Evolutionary conservation across 2,329 filamentous ascomycete species (phyloP).

Genomic region (Alternaria viburni): DNA sequence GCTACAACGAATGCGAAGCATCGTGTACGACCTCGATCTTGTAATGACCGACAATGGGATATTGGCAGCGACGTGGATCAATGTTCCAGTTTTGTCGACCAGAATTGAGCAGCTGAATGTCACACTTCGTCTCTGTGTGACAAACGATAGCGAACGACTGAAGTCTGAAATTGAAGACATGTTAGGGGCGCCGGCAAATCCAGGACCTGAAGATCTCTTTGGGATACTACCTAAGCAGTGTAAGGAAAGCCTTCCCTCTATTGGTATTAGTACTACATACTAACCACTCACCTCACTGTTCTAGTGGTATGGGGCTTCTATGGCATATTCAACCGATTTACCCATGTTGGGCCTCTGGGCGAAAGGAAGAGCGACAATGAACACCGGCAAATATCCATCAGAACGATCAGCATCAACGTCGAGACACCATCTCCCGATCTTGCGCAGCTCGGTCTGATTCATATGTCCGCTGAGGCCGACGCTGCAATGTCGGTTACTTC

Average conservation of each 20-base stretch:
- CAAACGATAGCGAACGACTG: background rate
- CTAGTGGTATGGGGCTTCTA: background rate
- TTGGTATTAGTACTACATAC: background rate
- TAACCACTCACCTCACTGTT: background rate
- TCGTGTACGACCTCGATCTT: conserved; percentile 17
- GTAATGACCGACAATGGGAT: conserved; percentile 20
- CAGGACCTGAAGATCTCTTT: background rate
- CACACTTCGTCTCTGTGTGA: conserved; percentile 17
- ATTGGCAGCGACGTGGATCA: conserved; percentile 20
- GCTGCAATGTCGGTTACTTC: background rate
- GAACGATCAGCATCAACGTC: conserved; percentile 19
- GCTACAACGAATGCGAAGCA: background rate
- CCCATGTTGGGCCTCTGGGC: background rate
- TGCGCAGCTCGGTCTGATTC: background rate
- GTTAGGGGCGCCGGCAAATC: background rate
- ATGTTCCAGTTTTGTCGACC: conserved; percentile 12
- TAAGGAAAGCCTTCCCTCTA: background rate
- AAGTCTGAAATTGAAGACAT: background rate
- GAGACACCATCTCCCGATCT: conserved; percentile 9
- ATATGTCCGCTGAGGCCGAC: background rate
- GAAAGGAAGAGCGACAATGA: background rate
- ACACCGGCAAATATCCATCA: conserved; percentile 12
- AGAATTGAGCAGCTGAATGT: conserved; percentile 13
- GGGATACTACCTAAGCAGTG: background rate
- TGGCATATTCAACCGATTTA: background rate